Percentiles rank a stretch among this genome's conserved stretches.
phyloP scores from a whole-genome alignment of 2,329 filamentous ascomycete species.

The Fusarium siculi region DNA sequence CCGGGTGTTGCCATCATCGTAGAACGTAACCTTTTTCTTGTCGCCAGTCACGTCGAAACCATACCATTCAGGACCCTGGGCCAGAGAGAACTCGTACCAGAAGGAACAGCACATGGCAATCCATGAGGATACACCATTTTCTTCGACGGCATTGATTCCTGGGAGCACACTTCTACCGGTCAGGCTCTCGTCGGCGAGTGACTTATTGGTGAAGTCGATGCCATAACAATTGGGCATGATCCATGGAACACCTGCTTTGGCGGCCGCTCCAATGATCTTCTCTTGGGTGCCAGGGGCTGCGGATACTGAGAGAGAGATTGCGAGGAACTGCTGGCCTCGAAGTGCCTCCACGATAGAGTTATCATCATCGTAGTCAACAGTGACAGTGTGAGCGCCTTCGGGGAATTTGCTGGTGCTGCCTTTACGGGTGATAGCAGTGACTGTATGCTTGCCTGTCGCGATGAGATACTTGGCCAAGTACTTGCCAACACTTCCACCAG shows the following conservation, averaged over 20 bases:
- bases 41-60: constrained; percentile 59
- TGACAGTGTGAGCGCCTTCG: constrained; percentile 53
- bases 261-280: constrained; percentile 65
- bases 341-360: constrained; percentile 60
- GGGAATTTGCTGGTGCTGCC: constrained; percentile 56
- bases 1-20: constrained; percentile 65
- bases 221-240: constrained; percentile 66
- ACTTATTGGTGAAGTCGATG: constrained; percentile 52
- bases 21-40: constrained; percentile 55
- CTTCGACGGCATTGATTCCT: constrained; percentile 52
- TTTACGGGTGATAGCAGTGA: constrained; percentile 62
- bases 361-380: constrained; percentile 58
- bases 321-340: constrained; percentile 64
- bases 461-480: constrained; percentile 55
- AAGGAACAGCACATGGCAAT: constrained; percentile 64
- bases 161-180: constrained; percentile 40
- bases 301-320: constrained; percentile 61
- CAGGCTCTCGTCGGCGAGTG: constrained; percentile 50
- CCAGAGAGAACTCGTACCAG: constrained; percentile 66
- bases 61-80: constrained; percentile 51
- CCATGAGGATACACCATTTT: constrained; percentile 54
- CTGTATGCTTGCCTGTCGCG: constrained; percentile 58
- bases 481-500: constrained; percentile 54
- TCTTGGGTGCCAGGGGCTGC: constrained; percentile 58
- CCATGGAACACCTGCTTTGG: constrained; percentile 63